Evolutionary conservation across 2,329 filamentous ascomycete species (phyloP), one percentile per base, ranked within the genome.

Genomic region (Tolypocladium endophyticum): DNA sequence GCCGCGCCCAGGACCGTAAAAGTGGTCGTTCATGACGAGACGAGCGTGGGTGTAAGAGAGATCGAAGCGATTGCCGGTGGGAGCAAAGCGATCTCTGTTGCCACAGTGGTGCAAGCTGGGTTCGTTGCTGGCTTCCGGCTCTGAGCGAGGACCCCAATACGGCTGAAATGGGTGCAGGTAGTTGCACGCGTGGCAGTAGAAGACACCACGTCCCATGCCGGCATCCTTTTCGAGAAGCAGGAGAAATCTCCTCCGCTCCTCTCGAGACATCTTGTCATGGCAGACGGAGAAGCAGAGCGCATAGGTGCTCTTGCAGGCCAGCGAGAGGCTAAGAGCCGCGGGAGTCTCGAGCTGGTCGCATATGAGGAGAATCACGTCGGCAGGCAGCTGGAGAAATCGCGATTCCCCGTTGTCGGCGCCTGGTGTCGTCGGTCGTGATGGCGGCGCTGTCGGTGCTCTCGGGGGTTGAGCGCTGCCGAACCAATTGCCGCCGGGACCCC

Each of bases 21-120:
- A 55, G 59, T 67, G 61, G 18, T 54, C 18, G 59, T 67, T 67
- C 60, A 67, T 62, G 57, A 58, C 65, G 38, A 67, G 64, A 18
- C 64, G 60, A 16, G 62, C 64, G 56, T 64, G 65, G 35, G 61
- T 55, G 45, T 62, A 66, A 25, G 61, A 61, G 7, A 67, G 59
- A n/a, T 57, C 56, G 58, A 60, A 66, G 35, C 61, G 57, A 54
- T 66, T 66, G 43, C 64, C 61, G 14, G 59, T 50, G 25, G 64
- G 64, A 1, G 62, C 57, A 62, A 65, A 66, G 52, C 59, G 59
- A 56, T 67, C 63, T 28, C 60, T 55, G 50, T 56, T 59, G 8
- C 58, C 60, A 55, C 64, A 64, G n/a, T 56, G 45, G 25, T 25
- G 36, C 39, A 54, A 20, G 12, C 43, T 35, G 5, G 56, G 58